Base-by-base conservation (phyloP, 2,329 filamentous ascomycete genomes). In the Claviceps sp. region DNA sequence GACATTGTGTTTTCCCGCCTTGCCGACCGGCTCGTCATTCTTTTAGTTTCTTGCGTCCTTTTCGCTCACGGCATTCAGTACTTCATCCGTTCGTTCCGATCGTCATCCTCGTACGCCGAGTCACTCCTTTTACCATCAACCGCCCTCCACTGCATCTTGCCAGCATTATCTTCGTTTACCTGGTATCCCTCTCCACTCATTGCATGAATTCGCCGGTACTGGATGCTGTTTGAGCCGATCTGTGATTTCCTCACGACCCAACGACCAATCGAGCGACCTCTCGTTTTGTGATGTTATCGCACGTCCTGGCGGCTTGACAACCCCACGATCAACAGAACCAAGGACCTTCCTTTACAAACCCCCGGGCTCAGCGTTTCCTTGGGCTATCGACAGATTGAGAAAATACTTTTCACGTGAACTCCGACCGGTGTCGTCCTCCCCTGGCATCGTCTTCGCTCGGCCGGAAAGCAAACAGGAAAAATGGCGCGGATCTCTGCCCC, bases 1-100 rank as follows among this genome's bases (percentile, higher is more conserved):
- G 54, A 59, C 30, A 22, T 55, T 49, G 49, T 58, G 48, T 52
- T 52, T 56, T 55, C 62, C 47, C 74, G 76, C 74, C 73, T 74
- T 76, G 74, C 73, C 71, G 74, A 73, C 75, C 67, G 77, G 76
- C 74, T 68, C 70, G 72, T 69, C 78, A 72, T 70, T 79, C 76
- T 61, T 78, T 78, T 71, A 63, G 60, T 65, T 60, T 42, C 47
- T 48, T 54, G 37, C 52, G 49, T 52, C 45, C 44, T 52, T 45
- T 55, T 55, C 55, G 4, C 30, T 57, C 46, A 40, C 50, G n/a
- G 45, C 22, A 48, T n/a, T 22, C 57, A 67, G 64, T 67, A 37
- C 5, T 16, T 22, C 45, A 18, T 37, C 18, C 70, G 64, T 65
- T 74, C 71, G 61, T 71, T 70, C 68, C 57, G 53, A 14, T 51